phyloP scores from a whole-genome alignment of 1,284 basidiomycete genomes.

The Kwoniella shivajii region DNA sequence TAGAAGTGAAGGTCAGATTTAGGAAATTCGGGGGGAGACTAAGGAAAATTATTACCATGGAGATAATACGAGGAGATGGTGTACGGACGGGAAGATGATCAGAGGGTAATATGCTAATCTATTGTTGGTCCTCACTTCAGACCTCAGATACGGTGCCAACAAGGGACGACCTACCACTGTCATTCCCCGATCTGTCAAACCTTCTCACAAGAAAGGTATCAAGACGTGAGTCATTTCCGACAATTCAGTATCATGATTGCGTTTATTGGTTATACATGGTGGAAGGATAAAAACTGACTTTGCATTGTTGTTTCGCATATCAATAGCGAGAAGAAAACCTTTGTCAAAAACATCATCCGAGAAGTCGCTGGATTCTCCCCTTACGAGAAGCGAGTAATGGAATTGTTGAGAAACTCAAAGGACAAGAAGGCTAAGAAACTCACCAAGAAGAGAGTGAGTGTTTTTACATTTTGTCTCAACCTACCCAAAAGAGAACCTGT shows the following conservation, averaged over 20 bases:
- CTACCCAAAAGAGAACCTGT: constrained; percentile 36
- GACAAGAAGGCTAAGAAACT: constrained; percentile 98
- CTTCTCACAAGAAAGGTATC: constrained; percentile 90
- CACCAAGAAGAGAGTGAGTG: constrained; percentile 92
- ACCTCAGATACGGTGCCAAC: constrained; percentile 88
- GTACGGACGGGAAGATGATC: neutral
- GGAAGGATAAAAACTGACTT: neutral
- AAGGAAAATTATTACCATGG: neutral
- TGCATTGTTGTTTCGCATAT: neutral
- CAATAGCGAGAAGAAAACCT: constrained; percentile 70
- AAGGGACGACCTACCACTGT: constrained; percentile 89
- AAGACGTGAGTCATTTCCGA: constrained; percentile 55
- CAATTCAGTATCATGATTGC: neutral
- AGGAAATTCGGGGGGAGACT: neutral
- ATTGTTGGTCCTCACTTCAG: constrained; percentile 55
- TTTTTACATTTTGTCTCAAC: too few relatives aligned
- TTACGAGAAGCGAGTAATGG: constrained; percentile 98
- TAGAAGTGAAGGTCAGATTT: neutral
- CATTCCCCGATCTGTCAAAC: constrained; percentile 75
- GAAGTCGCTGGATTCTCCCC: constrained; percentile 98
- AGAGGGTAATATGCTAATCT: constrained; percentile 15
- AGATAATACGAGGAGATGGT: neutral
- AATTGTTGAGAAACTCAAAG: constrained; percentile 99
- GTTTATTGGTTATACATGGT: neutral
- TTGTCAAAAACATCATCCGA: constrained; percentile 86